Conservation (phyloP, 371 early-diverging fungal genomes). For the Chytridium lagenaria region DNA sequence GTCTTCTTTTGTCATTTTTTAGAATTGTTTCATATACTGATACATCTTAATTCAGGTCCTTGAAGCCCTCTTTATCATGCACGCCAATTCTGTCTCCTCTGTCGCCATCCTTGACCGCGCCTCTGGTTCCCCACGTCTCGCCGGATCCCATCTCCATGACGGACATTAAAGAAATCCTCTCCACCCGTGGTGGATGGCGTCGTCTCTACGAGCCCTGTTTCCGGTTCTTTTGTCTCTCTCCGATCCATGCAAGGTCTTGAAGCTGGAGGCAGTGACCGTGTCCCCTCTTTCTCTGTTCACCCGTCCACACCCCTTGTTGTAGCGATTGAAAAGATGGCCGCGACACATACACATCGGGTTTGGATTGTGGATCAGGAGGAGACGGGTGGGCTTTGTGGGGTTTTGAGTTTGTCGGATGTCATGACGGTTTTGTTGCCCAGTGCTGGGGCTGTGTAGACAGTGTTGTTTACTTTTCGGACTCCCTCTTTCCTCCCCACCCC, state of each 20-base stretch:
- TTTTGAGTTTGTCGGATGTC: slow-evolving; percentile 42
- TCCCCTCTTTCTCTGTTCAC: slow-evolving; percentile 48
- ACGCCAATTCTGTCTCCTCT: slow-evolving; percentile 38
- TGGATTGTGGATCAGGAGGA: slow-evolving; percentile 46
- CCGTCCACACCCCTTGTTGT: slow-evolving; percentile 45
- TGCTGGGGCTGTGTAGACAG: no score
- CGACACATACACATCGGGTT: slow-evolving; percentile 47
- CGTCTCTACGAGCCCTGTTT: slow-evolving; percentile 45
- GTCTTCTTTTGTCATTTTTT: slow-evolving; percentile 2
- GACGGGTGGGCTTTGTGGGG: slow-evolving; percentile 30
- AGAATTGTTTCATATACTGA: slow-evolving; percentile 9
- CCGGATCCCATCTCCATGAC: slow-evolving; percentile 48
- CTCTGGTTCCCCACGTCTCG: slow-evolving; percentile 15
- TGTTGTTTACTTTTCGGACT: no score
- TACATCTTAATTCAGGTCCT: slow-evolving; percentile 32
- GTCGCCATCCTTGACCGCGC: slow-evolving; percentile 48
- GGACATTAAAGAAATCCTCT: slow-evolving; percentile 52
- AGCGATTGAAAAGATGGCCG: slow-evolving; percentile 53
- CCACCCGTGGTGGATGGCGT: slow-evolving; percentile 44
- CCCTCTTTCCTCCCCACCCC: no score
- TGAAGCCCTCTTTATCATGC: slow-evolving; percentile 52
- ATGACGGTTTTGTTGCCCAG: slow-evolving; percentile 48
- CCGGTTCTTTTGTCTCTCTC: slow-evolving; percentile 45
- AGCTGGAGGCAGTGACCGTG: slow-evolving; percentile 48
- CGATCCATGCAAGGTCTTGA: slow-evolving; percentile 47